Percentiles rank a stretch among this genome's conserved stretches.
phyloP scores from a whole-genome alignment of 768 basidiomycete genomes.

The Clitopilus hobsonii region DNA sequence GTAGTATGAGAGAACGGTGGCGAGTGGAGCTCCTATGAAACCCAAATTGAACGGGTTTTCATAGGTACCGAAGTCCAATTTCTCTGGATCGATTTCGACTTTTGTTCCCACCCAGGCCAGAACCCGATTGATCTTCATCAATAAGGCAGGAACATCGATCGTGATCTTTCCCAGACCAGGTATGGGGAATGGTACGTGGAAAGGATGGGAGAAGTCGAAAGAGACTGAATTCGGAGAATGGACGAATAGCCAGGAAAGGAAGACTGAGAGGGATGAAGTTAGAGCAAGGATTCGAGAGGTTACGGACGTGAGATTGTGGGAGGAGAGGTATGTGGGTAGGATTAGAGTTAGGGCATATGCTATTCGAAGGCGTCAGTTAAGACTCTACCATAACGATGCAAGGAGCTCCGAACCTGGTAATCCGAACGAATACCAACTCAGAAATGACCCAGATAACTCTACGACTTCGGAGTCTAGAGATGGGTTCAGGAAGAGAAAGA shows the following conservation, averaged over 20 bases:
- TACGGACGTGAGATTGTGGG: not conserved
- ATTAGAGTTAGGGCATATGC: not conserved
- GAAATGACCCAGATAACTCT: not conserved
- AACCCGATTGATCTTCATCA: too few relatives aligned
- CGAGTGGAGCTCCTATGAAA: not conserved
- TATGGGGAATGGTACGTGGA: too few relatives aligned
- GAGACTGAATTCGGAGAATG: not conserved
- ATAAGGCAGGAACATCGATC: too few relatives aligned
- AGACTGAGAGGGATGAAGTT: not conserved
- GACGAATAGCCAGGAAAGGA: not conserved
- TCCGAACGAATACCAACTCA: not conserved
- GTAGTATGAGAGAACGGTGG: not conserved
- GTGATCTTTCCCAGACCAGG: too few relatives aligned
- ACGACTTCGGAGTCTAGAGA: not conserved
- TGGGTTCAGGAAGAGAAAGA: not conserved
- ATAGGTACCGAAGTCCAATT: too few relatives aligned
- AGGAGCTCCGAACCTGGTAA: not conserved
- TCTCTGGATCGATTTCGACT: too few relatives aligned
- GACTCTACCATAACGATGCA: not conserved
- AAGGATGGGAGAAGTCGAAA: not conserved
- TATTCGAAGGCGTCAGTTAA: not conserved
- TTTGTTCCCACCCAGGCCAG: too few relatives aligned
- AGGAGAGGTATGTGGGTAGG: not conserved
- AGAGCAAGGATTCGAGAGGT: not conserved
- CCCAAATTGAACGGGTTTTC: not conserved